Conservation (phyloP, 1,284 basidiomycete species). For the Rhodofomes roseus region DNA sequence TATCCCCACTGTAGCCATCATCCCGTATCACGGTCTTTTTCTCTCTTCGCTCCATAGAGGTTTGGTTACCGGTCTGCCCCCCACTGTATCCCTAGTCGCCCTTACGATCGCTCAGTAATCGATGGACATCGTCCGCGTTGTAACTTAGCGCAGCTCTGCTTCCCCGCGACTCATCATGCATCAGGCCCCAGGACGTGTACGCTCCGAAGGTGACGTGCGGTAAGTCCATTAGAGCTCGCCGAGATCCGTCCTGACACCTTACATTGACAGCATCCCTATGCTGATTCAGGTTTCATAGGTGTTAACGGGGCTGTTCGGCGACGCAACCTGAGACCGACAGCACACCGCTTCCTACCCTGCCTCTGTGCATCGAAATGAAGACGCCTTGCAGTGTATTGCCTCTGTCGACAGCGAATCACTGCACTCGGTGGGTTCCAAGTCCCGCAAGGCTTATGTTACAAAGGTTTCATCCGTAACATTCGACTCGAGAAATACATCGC, state of each 20-base stretch:
- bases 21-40: neutral
- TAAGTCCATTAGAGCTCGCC: neutral
- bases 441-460: neutral
- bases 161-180: neutral
- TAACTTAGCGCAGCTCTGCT: neutral
- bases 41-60: slow-evolving; percentile 1
- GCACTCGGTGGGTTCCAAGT: neutral
- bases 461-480: neutral
- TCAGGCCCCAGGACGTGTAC: neutral
- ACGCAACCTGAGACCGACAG: neutral
- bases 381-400: neutral
- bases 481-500: neutral
- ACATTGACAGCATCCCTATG: neutral
- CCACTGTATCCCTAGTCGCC: slow-evolving; percentile 19
- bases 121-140: neutral
- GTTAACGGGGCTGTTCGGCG: neutral
- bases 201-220: neutral
- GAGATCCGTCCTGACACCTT: neutral
- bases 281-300: neutral
- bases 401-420: neutral
- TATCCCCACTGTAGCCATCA: neutral
- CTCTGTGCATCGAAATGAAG: neutral
- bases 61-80: slow-evolving; percentile 10
- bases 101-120: neutral
- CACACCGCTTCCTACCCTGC: too few species aligned